A percentile compares a stretch with the other conserved stretches of the same genome.
phyloP scores from a whole-genome alignment of 1,284 basidiomycete species.

The Marasmius tenuissimus region DNA sequence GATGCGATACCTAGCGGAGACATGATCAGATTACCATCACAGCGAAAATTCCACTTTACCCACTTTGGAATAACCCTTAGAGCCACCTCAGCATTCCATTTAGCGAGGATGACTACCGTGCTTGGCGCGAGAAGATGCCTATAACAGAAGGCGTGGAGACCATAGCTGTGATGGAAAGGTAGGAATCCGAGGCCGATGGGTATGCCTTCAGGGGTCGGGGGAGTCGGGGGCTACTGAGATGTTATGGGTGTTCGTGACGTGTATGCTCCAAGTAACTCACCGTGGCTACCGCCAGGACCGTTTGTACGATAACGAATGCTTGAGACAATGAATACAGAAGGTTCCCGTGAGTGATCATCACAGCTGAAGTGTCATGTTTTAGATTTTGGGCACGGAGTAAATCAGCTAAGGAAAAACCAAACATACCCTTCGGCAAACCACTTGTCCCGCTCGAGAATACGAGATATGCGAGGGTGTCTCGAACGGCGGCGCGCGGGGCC shows the following conservation, averaged over 20 bases:
- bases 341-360: slow-evolving; percentile 78
- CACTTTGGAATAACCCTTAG: slow-evolving; percentile 46
- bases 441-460: slow-evolving; percentile 79
- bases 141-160: slow-evolving; percentile 55
- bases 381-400: not conserved
- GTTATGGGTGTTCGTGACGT: not conserved
- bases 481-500: slow-evolving; percentile 44
- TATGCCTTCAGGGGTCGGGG: slow-evolving; percentile 39
- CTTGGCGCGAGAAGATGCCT: slow-evolving; percentile 41
- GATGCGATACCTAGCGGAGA: slow-evolving; percentile 45
- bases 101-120: slow-evolving; percentile 55
- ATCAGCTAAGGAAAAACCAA: not conserved
- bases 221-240: slow-evolving; percentile 37
- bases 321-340: slow-evolving; percentile 52
- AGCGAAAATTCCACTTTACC: slow-evolving; percentile 19
- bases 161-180: slow-evolving; percentile 71
- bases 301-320: slow-evolving; percentile 28
- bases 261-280: slow-evolving; percentile 24
- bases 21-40: not conserved
- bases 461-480: slow-evolving; percentile 67
- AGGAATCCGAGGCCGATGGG: slow-evolving; percentile 56
- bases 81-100: slow-evolving; percentile 56
- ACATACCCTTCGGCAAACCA: slow-evolving; percentile 71
- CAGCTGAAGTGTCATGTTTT: slow-evolving; percentile 38
- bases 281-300: slow-evolving; percentile 27